Conservation (phyloP, 805 yeast species). For the Hanseniaspora taiwanica region DNA sequence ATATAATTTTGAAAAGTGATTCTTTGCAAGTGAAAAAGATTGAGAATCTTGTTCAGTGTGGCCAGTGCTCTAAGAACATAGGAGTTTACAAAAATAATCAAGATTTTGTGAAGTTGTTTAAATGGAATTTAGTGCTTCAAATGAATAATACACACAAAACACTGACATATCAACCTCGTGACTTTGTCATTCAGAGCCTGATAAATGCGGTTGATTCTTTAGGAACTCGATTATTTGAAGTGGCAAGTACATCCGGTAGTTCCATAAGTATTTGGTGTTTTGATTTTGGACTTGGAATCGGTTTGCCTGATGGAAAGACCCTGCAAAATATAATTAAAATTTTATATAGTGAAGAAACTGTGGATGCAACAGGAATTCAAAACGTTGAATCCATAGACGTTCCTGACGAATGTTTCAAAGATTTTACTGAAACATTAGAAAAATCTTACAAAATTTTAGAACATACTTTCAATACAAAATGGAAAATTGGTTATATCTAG, state of each 20-base stretch:
- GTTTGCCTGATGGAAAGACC: constrained; percentile 5
- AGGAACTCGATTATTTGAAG: constrained; percentile 1
- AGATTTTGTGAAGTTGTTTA: constrained; percentile 10
- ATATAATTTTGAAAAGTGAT: constrained; percentile 9
- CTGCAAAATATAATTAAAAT: constrained; percentile 15
- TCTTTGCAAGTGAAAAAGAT: neutral
- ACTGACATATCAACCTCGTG: neutral
- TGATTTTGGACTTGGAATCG: constrained; percentile 13
- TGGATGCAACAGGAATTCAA: constrained; percentile 4
- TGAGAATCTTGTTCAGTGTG: constrained; percentile 8
- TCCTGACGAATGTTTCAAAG: constrained; percentile 8
- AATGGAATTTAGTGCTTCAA: constrained; percentile 15
- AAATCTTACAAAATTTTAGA: constrained; percentile 10
- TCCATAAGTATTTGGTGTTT: constrained; percentile 18
- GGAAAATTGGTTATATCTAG: constrained; percentile 15
- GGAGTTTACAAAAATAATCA: constrained; percentile 9
- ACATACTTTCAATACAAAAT: neutral
- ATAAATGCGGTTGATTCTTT: neutral
- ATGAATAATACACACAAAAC: neutral
- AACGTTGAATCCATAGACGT: constrained; percentile 13
- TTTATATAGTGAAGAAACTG: constrained; percentile 9
- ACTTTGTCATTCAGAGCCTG: neutral
- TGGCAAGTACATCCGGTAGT: neutral
- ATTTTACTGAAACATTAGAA: constrained; percentile 9
- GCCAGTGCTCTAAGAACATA: constrained; percentile 9